Conservation (phyloP, 768 basidiomycete genomes). For the Mycena rebaudengoi region DNA sequence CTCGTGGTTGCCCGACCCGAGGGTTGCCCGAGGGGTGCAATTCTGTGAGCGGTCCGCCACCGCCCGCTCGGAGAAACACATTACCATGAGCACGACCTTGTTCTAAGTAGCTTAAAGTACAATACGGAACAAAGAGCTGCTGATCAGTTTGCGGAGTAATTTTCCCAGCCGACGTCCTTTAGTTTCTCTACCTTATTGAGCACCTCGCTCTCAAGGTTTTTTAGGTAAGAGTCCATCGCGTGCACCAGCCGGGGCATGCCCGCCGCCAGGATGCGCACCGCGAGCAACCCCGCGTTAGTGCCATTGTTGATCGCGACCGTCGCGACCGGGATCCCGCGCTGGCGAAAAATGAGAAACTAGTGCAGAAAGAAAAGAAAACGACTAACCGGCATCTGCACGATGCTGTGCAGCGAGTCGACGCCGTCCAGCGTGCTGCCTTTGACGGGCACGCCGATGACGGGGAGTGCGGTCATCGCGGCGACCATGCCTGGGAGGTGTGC, state of each 20-base stretch:
- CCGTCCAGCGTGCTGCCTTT: constrained; percentile 94
- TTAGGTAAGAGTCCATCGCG: constrained; percentile 80
- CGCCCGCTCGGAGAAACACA: no score
- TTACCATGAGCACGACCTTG: no score
- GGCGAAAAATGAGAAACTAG: constrained; percentile 8
- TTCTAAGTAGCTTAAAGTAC: no score
- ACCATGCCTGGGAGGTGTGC: constrained; percentile 99
- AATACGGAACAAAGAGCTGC: neutral
- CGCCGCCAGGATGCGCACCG: constrained; percentile 86
- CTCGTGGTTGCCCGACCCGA: no score
- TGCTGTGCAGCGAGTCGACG: constrained; percentile 95
- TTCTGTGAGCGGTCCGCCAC: no score
- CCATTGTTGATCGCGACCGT: constrained; percentile 98
- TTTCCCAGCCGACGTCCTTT: constrained; percentile 85
- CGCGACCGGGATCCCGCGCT: constrained; percentile 97
- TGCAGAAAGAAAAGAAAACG: constrained; percentile 2
- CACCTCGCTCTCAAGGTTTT: constrained; percentile 76
- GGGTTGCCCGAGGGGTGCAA: no score
- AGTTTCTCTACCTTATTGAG: constrained; percentile 80
- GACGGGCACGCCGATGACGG: constrained; percentile 96
- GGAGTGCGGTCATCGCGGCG: constrained; percentile 90
- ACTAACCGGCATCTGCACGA: constrained; percentile 94
- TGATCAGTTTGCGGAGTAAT: constrained; percentile 15
- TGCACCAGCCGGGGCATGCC: constrained; percentile 71
- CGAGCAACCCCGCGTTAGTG: constrained; percentile 91